A percentile compares a stretch with the other conserved stretches of the same genome.
Conservation (phyloP, 257 asterid species). For the Capsicum chinense region DNA sequence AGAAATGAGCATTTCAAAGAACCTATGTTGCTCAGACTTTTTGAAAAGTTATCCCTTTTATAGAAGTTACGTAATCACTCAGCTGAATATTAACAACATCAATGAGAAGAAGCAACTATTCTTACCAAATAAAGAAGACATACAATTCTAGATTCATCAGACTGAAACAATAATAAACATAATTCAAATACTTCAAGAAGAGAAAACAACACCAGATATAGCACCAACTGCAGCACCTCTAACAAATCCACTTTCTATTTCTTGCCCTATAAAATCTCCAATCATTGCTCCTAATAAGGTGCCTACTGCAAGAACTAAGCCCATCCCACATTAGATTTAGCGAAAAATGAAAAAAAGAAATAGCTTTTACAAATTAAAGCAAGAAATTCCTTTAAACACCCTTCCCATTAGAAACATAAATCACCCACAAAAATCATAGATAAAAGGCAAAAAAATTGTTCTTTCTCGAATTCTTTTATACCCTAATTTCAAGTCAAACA, state of each 20-base stretch:
- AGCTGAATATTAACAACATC: background rate
- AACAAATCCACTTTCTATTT: slow-evolving; percentile 92
- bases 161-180: slow-evolving; percentile 76
- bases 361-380: background rate
- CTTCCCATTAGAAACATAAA: background rate
- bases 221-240: slow-evolving; percentile 99
- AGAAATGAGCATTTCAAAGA: no score
- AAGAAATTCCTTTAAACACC: background rate
- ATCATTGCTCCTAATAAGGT: slow-evolving; percentile 94
- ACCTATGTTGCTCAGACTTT: no score
- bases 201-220: slow-evolving; percentile 97
- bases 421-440: background rate
- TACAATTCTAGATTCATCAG: slow-evolving; percentile 91
- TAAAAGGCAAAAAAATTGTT: background rate
- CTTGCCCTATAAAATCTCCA: slow-evolving; percentile 96
- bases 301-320: slow-evolving; percentile 65
- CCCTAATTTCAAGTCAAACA: background rate
- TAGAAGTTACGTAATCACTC: background rate
- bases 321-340: background rate
- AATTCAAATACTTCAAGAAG: slow-evolving; percentile 94
- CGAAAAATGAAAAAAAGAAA: background rate
- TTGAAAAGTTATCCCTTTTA: background rate
- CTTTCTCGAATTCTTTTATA: background rate
- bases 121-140: slow-evolving; percentile 94
- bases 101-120: background rate